phyloP scores from a whole-genome alignment of 495 filamentous ascomycete genomes.

The Neurospora sp. region DNA sequence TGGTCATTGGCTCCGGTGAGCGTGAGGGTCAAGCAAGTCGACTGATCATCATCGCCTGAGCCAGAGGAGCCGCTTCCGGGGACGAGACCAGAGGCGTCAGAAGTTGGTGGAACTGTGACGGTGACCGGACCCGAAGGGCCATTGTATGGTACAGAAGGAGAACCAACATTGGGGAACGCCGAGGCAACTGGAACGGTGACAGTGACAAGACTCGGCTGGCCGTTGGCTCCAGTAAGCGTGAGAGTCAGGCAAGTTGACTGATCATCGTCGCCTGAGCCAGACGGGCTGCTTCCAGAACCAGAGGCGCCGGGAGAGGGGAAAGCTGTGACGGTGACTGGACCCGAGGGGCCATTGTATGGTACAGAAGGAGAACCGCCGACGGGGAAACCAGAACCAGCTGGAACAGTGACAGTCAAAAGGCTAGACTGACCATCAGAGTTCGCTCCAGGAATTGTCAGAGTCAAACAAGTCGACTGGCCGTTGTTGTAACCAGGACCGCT shows the following conservation, averaged over 20 bases:
- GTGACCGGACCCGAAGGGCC: neutral
- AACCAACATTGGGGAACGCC: neutral
- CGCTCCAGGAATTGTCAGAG: neutral
- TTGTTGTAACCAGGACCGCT: neutral
- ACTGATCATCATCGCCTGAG: neutral
- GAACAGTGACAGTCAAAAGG: neutral
- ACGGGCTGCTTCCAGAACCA: neutral
- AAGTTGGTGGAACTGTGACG: neutral
- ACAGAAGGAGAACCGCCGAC: neutral
- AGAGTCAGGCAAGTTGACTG: neutral
- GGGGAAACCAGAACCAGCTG: neutral
- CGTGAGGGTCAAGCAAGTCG: constrained; percentile 3
- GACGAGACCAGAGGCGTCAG: neutral
- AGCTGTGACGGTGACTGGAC: neutral
- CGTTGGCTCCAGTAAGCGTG: neutral
- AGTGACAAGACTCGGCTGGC: neutral
- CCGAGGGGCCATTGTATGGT: neutral
- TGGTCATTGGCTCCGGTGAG: neutral
- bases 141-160: neutral
- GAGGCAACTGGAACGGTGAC: neutral
- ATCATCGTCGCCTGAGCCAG: neutral
- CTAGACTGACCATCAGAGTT: neutral
- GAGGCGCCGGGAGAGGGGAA: neutral
- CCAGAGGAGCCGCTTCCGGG: neutral
- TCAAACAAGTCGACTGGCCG: neutral